These are phyloP conservation scores for Chytriomyces confervae DNA, from an alignment of 192 early-diverging fungal species.

Conservation along the genomic window DNA sequence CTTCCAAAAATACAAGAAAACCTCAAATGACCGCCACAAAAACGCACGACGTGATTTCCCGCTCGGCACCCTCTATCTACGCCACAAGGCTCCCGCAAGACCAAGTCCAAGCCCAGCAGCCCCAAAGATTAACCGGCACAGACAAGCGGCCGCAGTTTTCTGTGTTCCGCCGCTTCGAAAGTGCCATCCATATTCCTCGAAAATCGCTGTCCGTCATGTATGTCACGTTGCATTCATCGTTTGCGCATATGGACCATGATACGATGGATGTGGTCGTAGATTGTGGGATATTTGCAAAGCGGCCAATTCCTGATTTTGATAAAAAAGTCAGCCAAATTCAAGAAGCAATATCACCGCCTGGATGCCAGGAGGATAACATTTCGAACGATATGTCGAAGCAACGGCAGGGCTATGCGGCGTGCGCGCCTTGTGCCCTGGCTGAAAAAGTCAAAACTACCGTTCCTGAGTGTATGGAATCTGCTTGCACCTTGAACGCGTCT, in stretches of 20 bases:
- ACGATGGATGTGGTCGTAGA: not conserved
- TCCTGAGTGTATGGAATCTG: too few relatives aligned
- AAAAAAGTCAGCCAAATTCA: not conserved
- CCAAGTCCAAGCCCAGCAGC: not conserved
- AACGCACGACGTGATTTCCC: too few relatives aligned
- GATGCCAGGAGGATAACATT: too few relatives aligned
- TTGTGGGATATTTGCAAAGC: not conserved
- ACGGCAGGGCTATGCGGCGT: too few relatives aligned
- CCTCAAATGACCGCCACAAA: too few relatives aligned
- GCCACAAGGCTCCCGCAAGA: not conserved
- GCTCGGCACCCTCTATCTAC: too few relatives aligned
- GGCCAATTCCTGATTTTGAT: not conserved
- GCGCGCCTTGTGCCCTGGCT: too few relatives aligned
- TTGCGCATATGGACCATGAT: conserved; percentile 2
- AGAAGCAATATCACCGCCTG: not conserved
- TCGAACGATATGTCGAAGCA: too few relatives aligned
- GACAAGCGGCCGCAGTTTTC: not conserved
- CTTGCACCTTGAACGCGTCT: too few relatives aligned
- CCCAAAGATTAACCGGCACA: not conserved
- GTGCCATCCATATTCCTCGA: conserved; percentile 8
- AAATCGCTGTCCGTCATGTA: not conserved
- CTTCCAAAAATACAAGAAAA: too few relatives aligned
- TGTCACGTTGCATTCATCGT: not conserved
- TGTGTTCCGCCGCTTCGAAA: not conserved
- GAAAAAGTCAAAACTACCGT: too few relatives aligned